phyloP scores from a whole-genome alignment of 148 eudicot species.

The Fagopyrum esculentum region DNA sequence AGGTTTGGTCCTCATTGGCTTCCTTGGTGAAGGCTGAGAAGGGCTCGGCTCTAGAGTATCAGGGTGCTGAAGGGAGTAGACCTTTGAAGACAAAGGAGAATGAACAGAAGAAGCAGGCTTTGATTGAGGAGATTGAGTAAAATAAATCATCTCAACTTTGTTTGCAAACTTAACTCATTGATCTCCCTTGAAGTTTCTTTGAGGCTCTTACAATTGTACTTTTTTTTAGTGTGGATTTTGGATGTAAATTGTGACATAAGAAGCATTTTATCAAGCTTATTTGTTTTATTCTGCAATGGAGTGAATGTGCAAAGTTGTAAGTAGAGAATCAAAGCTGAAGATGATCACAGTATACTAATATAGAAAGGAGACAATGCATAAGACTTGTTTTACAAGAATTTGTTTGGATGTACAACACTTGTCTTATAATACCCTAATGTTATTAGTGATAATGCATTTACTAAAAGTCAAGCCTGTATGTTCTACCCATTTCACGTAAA shows the following conservation, averaged over 20 bases:
- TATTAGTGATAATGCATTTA: no score
- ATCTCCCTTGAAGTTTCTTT: background rate
- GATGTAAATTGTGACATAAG: background rate
- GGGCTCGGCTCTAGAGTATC: constrained; percentile 40
- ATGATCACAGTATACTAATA: no score
- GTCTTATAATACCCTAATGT: no score
- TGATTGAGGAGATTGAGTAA: constrained; percentile 46
- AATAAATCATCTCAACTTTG: background rate
- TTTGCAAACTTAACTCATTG: background rate
- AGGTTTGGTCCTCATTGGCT: constrained; percentile 61
- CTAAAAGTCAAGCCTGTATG: no score
- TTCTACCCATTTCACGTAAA: no score
- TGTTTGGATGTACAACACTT: no score
- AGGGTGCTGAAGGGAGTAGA: constrained; percentile 19
- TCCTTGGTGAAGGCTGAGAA: constrained; percentile 54
- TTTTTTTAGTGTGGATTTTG: background rate
- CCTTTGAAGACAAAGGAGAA: constrained; percentile 20
- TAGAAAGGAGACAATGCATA: no score
- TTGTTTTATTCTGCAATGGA: background rate
- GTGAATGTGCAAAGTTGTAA: no score
- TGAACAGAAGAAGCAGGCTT: constrained; percentile 26
- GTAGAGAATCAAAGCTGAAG: no score
- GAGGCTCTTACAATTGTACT: constrained; percentile 3
- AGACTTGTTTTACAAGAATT: no score
- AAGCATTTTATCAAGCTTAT: background rate